Evolutionary conservation across 495 filamentous ascomycete species (phyloP), one percentile per base, ranked within the genome.

Genomic region (Daldinia concentrica): DNA sequence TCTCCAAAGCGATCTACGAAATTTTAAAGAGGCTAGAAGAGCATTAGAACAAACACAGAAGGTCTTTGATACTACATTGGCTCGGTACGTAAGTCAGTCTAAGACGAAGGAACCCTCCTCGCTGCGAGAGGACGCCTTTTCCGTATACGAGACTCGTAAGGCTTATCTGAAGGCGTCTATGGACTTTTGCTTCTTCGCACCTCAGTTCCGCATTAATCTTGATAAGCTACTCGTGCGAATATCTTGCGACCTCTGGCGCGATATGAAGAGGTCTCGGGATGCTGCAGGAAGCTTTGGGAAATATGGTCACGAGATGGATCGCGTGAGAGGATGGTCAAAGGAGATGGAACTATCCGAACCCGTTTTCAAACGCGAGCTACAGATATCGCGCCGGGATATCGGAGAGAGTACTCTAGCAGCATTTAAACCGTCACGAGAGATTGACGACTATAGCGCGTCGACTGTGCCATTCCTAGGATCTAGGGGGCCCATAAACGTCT

Each of bases 31-130:
- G 73, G 87, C 86, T 34, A 88, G 93, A 36, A 88, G 91, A 61
- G 77, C 80, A 12, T 84, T 98, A 14, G 93, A 97, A 54, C 82
- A 88, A n/a, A 82, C 90, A 0, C 96, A 99, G 76, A 93, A 92
- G 78, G 83, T 86, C 14, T 95, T 93, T 71, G 95, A 99, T 74
- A 86, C 85, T 34, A 85, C 92, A 11, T 84, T 96, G 45, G 86
- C 93, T 32, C 87, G 94, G 50, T 98, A 96, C 76, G 85, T 91
- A 4, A 82, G 85, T 5, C 95, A 97, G 79, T 90, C 90, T 32
- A 99, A 97, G 80, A 91, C 93, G 3, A 98, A 98, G 80, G 95
- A 99, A 77, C 87, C 94, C 6, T 97, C 93, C 12, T 86, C 93
- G 0, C 82, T 99, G 58, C 85, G 96, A 54, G 95, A 99, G 78